Percentiles rank a stretch among this genome's conserved stretches.
Evolutionary conservation across 148 eudicot species (phyloP).

Genomic region (Tetragonia tetragonoides): DNA sequence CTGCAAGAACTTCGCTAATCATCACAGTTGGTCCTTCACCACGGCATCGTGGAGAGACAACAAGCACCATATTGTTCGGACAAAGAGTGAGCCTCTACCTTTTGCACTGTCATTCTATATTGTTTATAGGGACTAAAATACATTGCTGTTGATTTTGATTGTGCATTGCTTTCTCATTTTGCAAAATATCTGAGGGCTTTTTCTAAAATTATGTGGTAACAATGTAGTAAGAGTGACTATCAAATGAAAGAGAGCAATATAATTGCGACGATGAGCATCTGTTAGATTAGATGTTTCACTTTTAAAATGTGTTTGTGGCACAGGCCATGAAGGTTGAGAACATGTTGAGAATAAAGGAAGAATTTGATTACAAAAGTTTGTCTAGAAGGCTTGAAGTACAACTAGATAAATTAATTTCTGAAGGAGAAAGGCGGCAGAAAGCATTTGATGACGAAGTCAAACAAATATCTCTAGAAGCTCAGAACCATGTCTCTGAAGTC

Average conservation of each 20-base stretch:
- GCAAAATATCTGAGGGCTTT: neutral
- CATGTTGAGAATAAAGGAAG: slow-evolving; percentile 94
- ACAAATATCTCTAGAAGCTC: slow-evolving; percentile 66
- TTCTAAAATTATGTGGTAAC: neutral
- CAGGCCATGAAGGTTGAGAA: slow-evolving; percentile 99
- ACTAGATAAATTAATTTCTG: slow-evolving; percentile 85
- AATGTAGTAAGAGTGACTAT: slow-evolving; percentile 2
- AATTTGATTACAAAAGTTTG: slow-evolving; percentile 92
- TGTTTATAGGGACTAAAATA: neutral
- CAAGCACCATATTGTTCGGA: slow-evolving; percentile 92
- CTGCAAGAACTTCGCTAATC: slow-evolving; percentile 88
- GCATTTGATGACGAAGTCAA: slow-evolving; percentile 77
- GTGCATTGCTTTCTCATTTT: neutral
- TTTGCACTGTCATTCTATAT: neutral
- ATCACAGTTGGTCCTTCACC: slow-evolving; percentile 95
- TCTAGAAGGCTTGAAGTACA: slow-evolving; percentile 81
- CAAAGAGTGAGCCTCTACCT: slow-evolving; percentile 67
- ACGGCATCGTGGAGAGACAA: slow-evolving; percentile 92
- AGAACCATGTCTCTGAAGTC: slow-evolving; percentile 62
- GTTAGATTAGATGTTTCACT: neutral
- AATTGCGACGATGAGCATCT: slow-evolving; percentile 1
- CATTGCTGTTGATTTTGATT: neutral
- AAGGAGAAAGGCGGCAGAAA: slow-evolving; percentile 84
- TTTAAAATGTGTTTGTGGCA: neutral
- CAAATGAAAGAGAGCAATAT: neutral